phyloP scores from a whole-genome alignment of 805 yeast genomes.

The Scheffersomyces coipomensis region DNA sequence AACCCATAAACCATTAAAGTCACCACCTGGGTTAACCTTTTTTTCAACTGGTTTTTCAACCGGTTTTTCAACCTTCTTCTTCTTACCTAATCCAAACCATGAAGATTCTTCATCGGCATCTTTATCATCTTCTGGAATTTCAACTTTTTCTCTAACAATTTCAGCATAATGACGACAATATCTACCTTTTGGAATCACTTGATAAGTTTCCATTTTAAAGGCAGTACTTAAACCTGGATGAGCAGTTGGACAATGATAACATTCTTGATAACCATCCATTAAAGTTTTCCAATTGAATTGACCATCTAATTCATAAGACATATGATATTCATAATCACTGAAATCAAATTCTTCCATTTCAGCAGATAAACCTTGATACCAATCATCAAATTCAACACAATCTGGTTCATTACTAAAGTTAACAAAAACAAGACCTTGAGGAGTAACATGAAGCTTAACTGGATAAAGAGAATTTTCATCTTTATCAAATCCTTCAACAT shows the following conservation, averaged over 20 bases:
- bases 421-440: slow-evolving; percentile 56
- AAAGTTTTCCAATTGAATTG: slow-evolving; percentile 65
- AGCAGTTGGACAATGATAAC: slow-evolving; percentile 68
- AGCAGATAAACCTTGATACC: slow-evolving; percentile 48
- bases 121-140: slow-evolving; percentile 23
- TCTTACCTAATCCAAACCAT: slow-evolving; percentile 55
- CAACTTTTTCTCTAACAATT: slow-evolving; percentile 38
- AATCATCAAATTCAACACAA: slow-evolving; percentile 48
- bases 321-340: slow-evolving; percentile 59
- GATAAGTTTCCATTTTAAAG: slow-evolving; percentile 63
- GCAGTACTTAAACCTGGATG: slow-evolving; percentile 60
- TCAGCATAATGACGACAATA: slow-evolving; percentile 64
- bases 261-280: slow-evolving; percentile 69
- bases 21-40: slow-evolving; percentile 57
- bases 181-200: slow-evolving; percentile 57
- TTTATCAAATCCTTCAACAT: slow-evolving; percentile 57
- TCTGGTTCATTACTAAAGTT: slow-evolving; percentile 50
- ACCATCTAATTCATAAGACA: slow-evolving; percentile 64
- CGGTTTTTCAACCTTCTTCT: slow-evolving; percentile 5
- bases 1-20: slow-evolving; percentile 61
- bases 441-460: slow-evolving; percentile 52
- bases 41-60: slow-evolving; percentile 16
- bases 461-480: slow-evolving; percentile 54
- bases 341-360: slow-evolving; percentile 61
- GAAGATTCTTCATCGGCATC: slow-evolving; percentile 33